Evolutionary conservation across 495 filamentous ascomycete species (phyloP).

Genomic region (Apodospora peruviana): DNA sequence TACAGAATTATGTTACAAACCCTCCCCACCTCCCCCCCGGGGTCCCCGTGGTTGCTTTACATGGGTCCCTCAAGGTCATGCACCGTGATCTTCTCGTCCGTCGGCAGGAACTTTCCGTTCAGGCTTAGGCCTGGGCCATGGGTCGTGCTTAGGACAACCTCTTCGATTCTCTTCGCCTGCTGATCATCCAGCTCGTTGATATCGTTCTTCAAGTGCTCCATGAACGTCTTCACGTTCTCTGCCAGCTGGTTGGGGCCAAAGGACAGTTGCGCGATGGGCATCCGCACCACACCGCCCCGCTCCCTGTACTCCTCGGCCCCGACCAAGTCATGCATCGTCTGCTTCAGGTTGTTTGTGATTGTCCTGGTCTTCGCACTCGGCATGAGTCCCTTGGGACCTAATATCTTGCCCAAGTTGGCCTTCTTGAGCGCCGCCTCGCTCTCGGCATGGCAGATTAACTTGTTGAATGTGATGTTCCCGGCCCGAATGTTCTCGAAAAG

Average conservation of each 20-base stretch:
- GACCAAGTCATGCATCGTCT: constrained; percentile 67
- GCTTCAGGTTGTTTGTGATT: constrained; percentile 70
- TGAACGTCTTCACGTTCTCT: constrained; percentile 75
- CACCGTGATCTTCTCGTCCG: constrained; percentile 47
- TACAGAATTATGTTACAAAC: constrained; percentile 31
- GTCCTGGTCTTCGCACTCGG: constrained; percentile 82
- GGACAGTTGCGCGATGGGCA: constrained; percentile 84
- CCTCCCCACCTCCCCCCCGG: too few relatives aligned
- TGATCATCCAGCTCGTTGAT: constrained; percentile 61
- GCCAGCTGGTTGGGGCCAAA: constrained; percentile 84
- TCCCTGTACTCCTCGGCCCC: constrained; percentile 86
- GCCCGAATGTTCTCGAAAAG: constrained; percentile 75
- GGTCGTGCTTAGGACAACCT: constrained; percentile 92
- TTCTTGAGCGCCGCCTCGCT: constrained; percentile 67
- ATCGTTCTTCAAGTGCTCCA: constrained; percentile 73
- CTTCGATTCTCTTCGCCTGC: constrained; percentile 74
- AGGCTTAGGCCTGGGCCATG: constrained; percentile 80
- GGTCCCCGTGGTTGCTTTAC: constrained; percentile 21
- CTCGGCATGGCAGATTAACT: constrained; percentile 79
- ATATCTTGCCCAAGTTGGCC: constrained; percentile 67
- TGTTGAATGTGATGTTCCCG: constrained; percentile 76
- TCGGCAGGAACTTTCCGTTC: constrained; percentile 65
- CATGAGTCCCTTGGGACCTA: constrained; percentile 90
- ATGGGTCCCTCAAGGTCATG: constrained; percentile 48
- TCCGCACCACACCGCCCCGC: constrained; percentile 72